phyloP scores from a whole-genome alignment of 1,284 basidiomycete species.

The Exobasidium cylindrosporum region DNA sequence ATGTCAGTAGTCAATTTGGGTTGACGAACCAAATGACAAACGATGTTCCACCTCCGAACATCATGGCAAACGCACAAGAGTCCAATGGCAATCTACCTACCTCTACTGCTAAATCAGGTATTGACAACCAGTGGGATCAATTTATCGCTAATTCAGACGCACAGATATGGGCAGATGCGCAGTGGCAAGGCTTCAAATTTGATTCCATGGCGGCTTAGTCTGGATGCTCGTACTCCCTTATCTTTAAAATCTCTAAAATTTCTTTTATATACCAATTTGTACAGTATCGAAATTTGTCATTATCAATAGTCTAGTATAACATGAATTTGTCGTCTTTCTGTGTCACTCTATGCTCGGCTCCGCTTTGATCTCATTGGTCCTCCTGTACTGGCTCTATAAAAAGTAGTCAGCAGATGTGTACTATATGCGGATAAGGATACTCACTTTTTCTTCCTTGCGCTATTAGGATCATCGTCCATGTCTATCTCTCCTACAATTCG shows the following conservation, averaged over 20 bases:
- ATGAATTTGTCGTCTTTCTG: too few relatives aligned
- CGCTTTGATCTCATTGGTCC: constrained; percentile 9
- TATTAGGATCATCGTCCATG: background rate
- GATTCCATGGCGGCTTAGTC: too few relatives aligned
- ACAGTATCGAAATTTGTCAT: background rate
- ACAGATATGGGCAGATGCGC: background rate
- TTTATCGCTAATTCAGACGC: background rate
- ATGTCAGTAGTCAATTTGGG: too few relatives aligned
- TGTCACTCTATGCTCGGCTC: constrained; percentile 1
- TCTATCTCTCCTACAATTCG: background rate
- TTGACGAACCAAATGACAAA: too few relatives aligned
- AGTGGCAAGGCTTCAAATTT: background rate
- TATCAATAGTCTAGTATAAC: too few relatives aligned
- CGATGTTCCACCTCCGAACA: too few relatives aligned
- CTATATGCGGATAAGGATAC: background rate
- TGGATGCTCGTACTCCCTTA: too few relatives aligned
- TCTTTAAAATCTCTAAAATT: too few relatives aligned
- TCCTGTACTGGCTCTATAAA: background rate
- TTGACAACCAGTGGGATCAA: background rate
- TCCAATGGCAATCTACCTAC: too few relatives aligned
- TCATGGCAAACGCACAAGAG: too few relatives aligned
- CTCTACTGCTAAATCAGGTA: too few relatives aligned
- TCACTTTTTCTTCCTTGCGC: constrained; percentile 8
- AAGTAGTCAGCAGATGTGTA: background rate
- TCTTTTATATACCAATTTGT: background rate